Conservation (phyloP, 176 grass and related monocot species). For the Alopecurus myosuroides region DNA sequence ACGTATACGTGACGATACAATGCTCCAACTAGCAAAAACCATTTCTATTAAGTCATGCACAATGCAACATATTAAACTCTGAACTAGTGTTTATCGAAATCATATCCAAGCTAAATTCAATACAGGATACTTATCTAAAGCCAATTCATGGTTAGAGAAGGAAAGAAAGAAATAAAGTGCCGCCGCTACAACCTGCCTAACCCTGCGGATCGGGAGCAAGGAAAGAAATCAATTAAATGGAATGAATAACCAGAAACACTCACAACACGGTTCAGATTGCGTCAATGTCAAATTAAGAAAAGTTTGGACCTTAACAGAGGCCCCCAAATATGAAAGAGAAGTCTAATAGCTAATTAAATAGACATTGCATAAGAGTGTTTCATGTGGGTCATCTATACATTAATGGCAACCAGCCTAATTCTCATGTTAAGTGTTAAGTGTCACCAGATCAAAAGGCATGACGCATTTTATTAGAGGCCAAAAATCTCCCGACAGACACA, state of each 20-base stretch:
- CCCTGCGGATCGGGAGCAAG: slow-evolving; percentile 9
- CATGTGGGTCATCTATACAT: slow-evolving; percentile 14
- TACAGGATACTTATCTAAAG: background rate
- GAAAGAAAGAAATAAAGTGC: slow-evolving; percentile 5
- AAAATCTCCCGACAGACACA: slow-evolving; percentile 5
- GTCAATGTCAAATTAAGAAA: slow-evolving; percentile 11
- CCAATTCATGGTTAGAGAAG: background rate
- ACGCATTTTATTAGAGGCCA: background rate
- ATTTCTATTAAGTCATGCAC: background rate
- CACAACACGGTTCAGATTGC: background rate
- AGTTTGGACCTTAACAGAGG: background rate
- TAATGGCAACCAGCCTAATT: background rate
- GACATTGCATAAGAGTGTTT: background rate
- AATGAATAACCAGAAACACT: background rate
- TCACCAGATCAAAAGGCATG: background rate
- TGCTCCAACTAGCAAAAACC: background rate
- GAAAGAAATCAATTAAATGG: background rate
- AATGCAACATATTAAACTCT: background rate
- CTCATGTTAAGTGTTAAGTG: background rate
- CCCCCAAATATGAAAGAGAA: background rate
- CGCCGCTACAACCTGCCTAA: slow-evolving; percentile 18
- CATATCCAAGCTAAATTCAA: background rate
- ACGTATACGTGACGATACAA: background rate
- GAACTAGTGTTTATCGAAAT: background rate
- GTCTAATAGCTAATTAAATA: background rate